Conservation (phyloP, 768 basidiomycete species). For the Pisolithus marmoratus region DNA sequence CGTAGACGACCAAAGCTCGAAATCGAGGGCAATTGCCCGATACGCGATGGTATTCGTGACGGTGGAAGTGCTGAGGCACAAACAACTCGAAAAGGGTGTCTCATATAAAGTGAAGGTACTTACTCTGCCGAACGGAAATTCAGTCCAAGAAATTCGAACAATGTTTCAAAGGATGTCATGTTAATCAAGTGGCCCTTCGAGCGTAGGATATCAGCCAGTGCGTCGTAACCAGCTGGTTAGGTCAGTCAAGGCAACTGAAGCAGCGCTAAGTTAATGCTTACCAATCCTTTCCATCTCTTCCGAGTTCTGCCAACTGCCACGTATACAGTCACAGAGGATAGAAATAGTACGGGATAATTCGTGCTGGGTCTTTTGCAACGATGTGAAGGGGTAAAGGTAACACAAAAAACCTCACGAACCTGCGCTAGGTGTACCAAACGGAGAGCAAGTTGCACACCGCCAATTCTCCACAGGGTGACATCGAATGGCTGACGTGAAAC, state of each 20-base stretch:
- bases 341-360: constrained; percentile 70
- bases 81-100: constrained; percentile 1
- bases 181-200: constrained; percentile 72
- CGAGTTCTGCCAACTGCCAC: constrained; percentile 87
- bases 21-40: constrained; percentile 77
- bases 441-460: constrained; percentile 71
- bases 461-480: constrained; percentile 73
- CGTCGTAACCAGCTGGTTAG: constrained; percentile 75
- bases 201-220: constrained; percentile 68
- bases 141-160: constrained; percentile 84
- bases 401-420: constrained; percentile 33
- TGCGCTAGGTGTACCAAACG: constrained; percentile 71
- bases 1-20: constrained; percentile 82
- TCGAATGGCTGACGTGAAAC: constrained; percentile 66
- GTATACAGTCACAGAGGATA: constrained; percentile 70
- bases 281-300: constrained; percentile 91
- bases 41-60: constrained; percentile 81
- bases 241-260: constrained; percentile 3
- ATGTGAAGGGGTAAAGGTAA: not conserved
- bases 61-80: constrained; percentile 58
- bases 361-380: constrained; percentile 52
- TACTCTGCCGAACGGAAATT: constrained; percentile 80
- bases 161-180: constrained; percentile 70
- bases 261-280: constrained; percentile 33
- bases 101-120: constrained; percentile 18